Evolutionary conservation across 1,284 basidiomycete species (phyloP).

Genomic region (Tausonia pullulans): DNA sequence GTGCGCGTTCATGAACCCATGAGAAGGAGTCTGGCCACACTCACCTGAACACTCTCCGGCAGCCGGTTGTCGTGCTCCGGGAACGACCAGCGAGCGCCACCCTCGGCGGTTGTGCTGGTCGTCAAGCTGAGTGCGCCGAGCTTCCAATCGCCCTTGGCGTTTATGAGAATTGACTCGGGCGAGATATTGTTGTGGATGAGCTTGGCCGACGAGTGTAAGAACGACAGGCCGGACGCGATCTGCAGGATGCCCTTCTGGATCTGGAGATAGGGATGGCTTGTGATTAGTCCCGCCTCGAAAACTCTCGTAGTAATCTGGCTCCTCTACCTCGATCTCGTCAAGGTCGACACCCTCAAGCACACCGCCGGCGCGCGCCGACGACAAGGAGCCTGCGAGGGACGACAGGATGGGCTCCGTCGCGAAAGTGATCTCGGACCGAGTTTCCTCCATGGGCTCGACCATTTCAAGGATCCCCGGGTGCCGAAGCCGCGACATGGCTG

Average conservation of each 20-base stretch:
- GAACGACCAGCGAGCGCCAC: conserved; percentile 72
- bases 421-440: conserved; percentile 71
- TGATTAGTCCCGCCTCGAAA: background rate
- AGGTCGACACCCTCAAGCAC: conserved; percentile 45
- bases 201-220: conserved; percentile 82
- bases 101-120: conserved; percentile 58
- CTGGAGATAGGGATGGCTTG: conserved; percentile 35
- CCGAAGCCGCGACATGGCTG: conserved; percentile 69
- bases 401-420: conserved; percentile 83
- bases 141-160: conserved; percentile 97
- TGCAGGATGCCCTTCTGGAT: conserved; percentile 96
- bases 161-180: conserved; percentile 68
- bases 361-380: conserved; percentile 5
- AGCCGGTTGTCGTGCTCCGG: conserved; percentile 74
- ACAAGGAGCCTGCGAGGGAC: conserved; percentile 43
- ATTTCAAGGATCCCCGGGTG: conserved; percentile 97
- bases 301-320: background rate
- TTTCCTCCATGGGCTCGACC: conserved; percentile 96
- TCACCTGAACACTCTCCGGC: conserved; percentile 38
- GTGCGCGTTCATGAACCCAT: background rate
- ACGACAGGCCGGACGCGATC: conserved; percentile 81
- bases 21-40: background rate
- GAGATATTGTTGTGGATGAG: conserved; percentile 85
- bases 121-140: conserved; percentile 73
- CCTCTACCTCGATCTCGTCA: conserved; percentile 76